Conservation (phyloP, 2,329 filamentous ascomycete species). For the Teratosphaeriaceae sp. region DNA sequence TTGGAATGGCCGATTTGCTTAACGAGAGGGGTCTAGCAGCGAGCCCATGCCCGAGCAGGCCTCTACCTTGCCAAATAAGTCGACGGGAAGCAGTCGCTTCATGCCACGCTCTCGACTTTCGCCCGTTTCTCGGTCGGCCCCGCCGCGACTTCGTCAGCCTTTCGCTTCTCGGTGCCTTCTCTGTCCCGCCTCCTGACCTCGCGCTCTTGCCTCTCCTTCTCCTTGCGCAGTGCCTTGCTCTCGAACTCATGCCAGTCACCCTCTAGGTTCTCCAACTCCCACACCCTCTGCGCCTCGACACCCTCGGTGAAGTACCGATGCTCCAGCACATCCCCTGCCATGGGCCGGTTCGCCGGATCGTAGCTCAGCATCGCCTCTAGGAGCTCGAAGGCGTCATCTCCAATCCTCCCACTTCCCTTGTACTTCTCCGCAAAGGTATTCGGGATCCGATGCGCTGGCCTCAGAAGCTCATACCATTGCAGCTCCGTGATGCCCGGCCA, state of each 20-base stretch:
- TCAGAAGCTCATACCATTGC: conserved; percentile 92
- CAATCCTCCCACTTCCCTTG: conserved; percentile 55
- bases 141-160: conserved; percentile 19
- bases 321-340: conserved; percentile 73
- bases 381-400: conserved; percentile 75
- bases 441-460: conserved; percentile 65
- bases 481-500: conserved; percentile 92
- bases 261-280: conserved; percentile 74
- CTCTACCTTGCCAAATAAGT: no score
- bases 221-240: conserved; percentile 86
- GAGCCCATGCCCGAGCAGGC: no score
- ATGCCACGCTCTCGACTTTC: not conserved
- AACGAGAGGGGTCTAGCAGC: no score
- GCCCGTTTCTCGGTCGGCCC: conserved; percentile 9
- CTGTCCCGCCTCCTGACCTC: conserved; percentile 44
- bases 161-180: conserved; percentile 40
- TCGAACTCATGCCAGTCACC: conserved; percentile 99
- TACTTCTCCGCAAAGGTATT: conserved; percentile 81
- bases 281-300: conserved; percentile 67
- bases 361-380: conserved; percentile 81
- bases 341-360: conserved; percentile 76
- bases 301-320: conserved; percentile 90
- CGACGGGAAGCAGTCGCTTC: no score
- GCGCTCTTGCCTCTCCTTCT: conserved; percentile 66
- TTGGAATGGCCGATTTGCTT: no score